These are phyloP conservation scores for Solanum sejunctum DNA, from an alignment of 257 asterid genomes.

Conservation along the genomic window DNA sequence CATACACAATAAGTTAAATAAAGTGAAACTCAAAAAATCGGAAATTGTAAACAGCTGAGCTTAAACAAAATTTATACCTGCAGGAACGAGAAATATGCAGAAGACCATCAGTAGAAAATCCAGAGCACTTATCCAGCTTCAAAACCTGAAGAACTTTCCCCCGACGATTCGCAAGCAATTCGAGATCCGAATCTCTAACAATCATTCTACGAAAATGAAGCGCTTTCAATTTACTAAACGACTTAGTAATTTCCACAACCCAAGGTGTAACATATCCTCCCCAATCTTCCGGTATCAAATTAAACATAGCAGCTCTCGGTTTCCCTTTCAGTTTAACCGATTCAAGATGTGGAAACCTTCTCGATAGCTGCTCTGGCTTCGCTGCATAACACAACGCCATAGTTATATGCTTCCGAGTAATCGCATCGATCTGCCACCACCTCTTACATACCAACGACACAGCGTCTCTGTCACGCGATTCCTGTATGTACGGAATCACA, in stretches of 20 bases:
- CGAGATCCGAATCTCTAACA: constrained; percentile 62
- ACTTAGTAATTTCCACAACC: constrained; percentile 41
- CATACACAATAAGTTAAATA: not conserved
- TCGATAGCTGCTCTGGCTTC: constrained; percentile 36
- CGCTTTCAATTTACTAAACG: constrained; percentile 31
- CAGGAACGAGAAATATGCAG: constrained; percentile 35
- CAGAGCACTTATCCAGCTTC: constrained; percentile 78
- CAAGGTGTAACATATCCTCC: constrained; percentile 70
- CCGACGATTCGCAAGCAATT: constrained; percentile 26
- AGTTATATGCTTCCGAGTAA: constrained; percentile 75
- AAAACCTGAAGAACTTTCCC: constrained; percentile 35
- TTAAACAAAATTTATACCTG: constrained; percentile 25
- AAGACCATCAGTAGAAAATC: constrained; percentile 70
- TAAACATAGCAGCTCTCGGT: constrained; percentile 90
- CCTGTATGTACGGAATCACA: constrained; percentile 55
- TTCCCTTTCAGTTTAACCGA: constrained; percentile 72
- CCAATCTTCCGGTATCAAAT: constrained; percentile 72
- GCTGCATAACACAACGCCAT: constrained; percentile 72
- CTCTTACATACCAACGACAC: constrained; percentile 47
- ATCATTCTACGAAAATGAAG: constrained; percentile 82
- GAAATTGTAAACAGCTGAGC: not conserved
- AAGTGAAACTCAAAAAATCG: not conserved
- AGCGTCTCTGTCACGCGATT: constrained; percentile 57
- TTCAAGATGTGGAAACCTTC: constrained; percentile 60
- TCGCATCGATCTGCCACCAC: constrained; percentile 53